Evolutionary conservation across 2,329 filamentous ascomycete species (phyloP).

Genomic region (Blumeriella jaapii): DNA sequence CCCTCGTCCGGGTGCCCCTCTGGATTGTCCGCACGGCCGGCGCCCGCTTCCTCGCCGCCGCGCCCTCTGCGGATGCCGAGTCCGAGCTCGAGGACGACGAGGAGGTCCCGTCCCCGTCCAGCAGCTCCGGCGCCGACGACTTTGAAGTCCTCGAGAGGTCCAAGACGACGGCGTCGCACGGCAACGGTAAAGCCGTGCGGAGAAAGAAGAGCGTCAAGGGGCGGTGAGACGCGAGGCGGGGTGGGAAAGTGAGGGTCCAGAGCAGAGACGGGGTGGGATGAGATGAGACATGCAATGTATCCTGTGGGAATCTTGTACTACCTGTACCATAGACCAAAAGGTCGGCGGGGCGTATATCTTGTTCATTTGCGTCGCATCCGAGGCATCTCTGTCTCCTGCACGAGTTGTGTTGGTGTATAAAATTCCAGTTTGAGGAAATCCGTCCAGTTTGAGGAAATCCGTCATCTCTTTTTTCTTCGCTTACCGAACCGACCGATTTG

Average conservation of each 20-base stretch:
- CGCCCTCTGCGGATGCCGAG: constrained; percentile 28
- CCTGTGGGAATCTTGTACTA: too few relatives aligned
- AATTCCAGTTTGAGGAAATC: too few relatives aligned
- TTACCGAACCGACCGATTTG: too few relatives aligned
- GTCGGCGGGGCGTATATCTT: too few relatives aligned
- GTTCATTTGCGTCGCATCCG: too few relatives aligned
- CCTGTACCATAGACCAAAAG: too few relatives aligned
- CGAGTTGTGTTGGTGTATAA: too few relatives aligned
- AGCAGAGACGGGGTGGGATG: not conserved
- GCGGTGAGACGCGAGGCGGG: constrained; percentile 2
- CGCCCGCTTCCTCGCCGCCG: constrained; percentile 35
- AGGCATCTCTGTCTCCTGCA: too few relatives aligned
- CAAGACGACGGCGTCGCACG: constrained; percentile 24
- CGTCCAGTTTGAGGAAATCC: too few relatives aligned
- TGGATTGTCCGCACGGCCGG: constrained; percentile 53
- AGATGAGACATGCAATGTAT: too few relatives aligned
- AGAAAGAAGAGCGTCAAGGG: constrained; percentile 23
- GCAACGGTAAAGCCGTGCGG: constrained; percentile 18
- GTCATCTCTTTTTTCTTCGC: too few relatives aligned
- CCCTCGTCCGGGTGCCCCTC: constrained; percentile 65
- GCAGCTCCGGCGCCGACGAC: constrained; percentile 47
- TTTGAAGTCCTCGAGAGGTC: constrained; percentile 51
- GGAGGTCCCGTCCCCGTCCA: constrained; percentile 40
- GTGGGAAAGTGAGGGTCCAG: not conserved
- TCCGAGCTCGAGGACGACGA: constrained; percentile 32